phyloP scores from a whole-genome alignment of 2,329 filamentous ascomycete species.

The Tolypocladium album region DNA sequence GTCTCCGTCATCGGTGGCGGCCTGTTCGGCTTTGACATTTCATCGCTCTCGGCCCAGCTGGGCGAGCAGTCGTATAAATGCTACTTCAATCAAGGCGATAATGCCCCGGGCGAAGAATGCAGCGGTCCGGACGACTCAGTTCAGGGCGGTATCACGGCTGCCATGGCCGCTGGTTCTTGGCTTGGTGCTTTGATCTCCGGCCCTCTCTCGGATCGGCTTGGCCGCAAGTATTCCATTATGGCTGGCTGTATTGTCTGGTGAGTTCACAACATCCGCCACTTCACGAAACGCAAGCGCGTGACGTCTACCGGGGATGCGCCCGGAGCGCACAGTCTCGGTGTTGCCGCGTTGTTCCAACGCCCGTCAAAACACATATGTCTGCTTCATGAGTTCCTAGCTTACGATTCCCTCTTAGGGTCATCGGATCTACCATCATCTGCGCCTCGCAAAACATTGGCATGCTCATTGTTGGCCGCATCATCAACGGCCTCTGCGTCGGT shows the following conservation, averaged over 20 bases:
- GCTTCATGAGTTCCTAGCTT: neutral
- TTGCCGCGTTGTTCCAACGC: neutral
- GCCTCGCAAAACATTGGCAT: constrained; percentile 36
- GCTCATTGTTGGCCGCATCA: constrained; percentile 43
- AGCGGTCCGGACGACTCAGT: constrained; percentile 26
- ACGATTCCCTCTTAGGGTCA: constrained; percentile 22
- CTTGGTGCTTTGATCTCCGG: constrained; percentile 37
- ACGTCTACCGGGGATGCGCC: neutral
- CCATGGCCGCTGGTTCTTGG: constrained; percentile 41
- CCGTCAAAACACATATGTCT: neutral
- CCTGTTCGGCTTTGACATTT: constrained; percentile 45
- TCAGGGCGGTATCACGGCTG: constrained; percentile 41
- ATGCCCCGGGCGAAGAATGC: constrained; percentile 18
- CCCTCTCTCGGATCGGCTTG: constrained; percentile 35
- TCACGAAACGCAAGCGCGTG: neutral
- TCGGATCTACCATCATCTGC: constrained; percentile 35
- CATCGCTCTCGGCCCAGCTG: constrained; percentile 39
- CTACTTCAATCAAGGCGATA: constrained; percentile 25
- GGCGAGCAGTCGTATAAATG: constrained; percentile 24
- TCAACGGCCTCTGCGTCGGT: constrained; percentile 58
- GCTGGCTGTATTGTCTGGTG: constrained; percentile 39
- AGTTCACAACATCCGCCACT: constrained; percentile 7
- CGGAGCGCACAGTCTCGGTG: too few relatives aligned
- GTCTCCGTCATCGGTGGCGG: constrained; percentile 27
- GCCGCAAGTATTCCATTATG: constrained; percentile 40